phyloP scores from a whole-genome alignment of 148 eudicot genomes.

The Rhododendron ferrugineum region DNA sequence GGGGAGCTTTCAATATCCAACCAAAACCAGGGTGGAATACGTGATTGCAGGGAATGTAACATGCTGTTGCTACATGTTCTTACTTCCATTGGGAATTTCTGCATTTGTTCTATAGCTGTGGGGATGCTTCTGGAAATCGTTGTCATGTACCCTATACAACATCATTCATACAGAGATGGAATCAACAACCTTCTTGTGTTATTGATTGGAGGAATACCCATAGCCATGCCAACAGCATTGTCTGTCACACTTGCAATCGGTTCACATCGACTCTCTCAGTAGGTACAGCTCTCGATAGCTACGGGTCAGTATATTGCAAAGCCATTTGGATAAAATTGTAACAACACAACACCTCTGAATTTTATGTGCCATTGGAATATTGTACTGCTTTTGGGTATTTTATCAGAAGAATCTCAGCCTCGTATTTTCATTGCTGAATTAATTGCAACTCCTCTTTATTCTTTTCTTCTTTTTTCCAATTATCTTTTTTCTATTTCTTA shows the following conservation, averaged over 20 bases:
- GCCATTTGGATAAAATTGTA: not conserved
- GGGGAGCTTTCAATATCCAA: not conserved
- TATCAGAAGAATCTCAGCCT: conserved; percentile 1
- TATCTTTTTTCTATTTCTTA: not conserved
- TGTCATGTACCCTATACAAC: conserved; percentile 60
- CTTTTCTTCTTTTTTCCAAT: not conserved
- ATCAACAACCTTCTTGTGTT: conserved; percentile 78
- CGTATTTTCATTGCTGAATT: not conserved
- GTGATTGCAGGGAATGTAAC: not conserved
- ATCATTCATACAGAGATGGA: conserved; percentile 49
- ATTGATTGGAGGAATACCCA: conserved; percentile 78
- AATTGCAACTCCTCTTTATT: not conserved
- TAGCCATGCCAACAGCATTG: conserved; percentile 87
- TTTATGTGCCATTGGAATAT: not conserved
- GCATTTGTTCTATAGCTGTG: conserved; percentile 66
- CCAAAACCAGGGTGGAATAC: not conserved
- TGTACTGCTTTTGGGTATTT: not conserved
- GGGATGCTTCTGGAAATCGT: conserved; percentile 67
- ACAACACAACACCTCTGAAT: not conserved
- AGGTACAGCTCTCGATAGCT: conserved; percentile 29
- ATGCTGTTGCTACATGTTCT: conserved; percentile 44
- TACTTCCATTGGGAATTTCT: conserved; percentile 72
- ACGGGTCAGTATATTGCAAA: not conserved
- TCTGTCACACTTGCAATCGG: conserved; percentile 77
- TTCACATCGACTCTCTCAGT: conserved; percentile 71